These are phyloP conservation scores for Catharanthus roseus DNA, from an alignment of 257 asterid species.

Conservation along the genomic window DNA sequence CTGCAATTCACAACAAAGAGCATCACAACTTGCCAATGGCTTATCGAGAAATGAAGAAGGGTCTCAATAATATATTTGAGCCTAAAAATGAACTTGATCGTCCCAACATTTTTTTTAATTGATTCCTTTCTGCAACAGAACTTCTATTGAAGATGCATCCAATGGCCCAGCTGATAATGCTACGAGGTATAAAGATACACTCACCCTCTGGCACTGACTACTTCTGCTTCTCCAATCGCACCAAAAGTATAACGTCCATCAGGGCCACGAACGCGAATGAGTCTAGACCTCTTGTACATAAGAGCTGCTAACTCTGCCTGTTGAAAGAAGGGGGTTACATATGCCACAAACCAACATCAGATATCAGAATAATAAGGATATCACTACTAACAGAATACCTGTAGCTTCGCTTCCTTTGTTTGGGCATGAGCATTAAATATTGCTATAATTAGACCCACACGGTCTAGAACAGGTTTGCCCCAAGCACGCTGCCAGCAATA, in stretches of 20 bases:
- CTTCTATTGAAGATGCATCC: background rate
- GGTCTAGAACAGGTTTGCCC: constrained; percentile 91
- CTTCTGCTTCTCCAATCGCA: constrained; percentile 77
- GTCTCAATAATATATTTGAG: background rate
- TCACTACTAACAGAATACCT: constrained; percentile 37
- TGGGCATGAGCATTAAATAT: constrained; percentile 98
- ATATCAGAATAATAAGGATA: background rate
- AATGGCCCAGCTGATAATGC: constrained; percentile 1
- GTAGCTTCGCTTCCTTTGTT: constrained; percentile 94
- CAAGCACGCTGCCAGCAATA: constrained; percentile 50
- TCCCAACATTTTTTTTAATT: background rate
- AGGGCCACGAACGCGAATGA: constrained; percentile 82
- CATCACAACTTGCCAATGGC: constrained; percentile 20
- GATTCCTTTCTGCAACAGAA: background rate
- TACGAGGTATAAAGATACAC: constrained; percentile 20
- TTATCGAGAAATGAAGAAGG: background rate
- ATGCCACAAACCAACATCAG: background rate
- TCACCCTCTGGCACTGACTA: constrained; percentile 98
- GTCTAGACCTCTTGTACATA: constrained; percentile 89
- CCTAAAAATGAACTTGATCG: background rate
- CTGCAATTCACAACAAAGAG: constrained; percentile 41
- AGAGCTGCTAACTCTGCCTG: constrained; percentile 98
- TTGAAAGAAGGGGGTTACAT: constrained; percentile 9
- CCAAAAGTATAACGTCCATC: constrained; percentile 86
- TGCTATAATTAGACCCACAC: constrained; percentile 86